Evolutionary conservation across 2,329 filamentous ascomycete genomes (phyloP), one percentile per base, ranked within the genome.

Genomic region (Thelonectria olida): DNA sequence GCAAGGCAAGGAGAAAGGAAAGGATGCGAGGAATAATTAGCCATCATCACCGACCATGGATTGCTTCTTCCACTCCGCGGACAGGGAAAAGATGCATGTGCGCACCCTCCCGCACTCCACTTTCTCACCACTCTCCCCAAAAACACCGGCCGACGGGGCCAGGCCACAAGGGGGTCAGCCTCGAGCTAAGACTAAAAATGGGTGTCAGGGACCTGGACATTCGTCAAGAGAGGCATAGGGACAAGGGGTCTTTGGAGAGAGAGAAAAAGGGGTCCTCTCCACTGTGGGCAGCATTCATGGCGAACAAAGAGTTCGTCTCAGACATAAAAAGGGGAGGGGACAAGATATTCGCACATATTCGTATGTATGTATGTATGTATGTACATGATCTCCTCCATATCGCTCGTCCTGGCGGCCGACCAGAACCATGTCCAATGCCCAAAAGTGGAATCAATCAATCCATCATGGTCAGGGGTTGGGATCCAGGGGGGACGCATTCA

Each of bases 41-140:
- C 34, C 15, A 41, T 9, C 25, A 15, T 28, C 49, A n/a, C n/a
- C n/a, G n/a, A n/a, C n/a, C 31, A 34, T 34, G 31, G 31, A 34
- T 34, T n/a, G n/a, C n/a, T n/a, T n/a, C n/a, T n/a, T n/a, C n/a
- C n/a, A n/a, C n/a, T 15, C 38, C 10, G 5, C n/a, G 13, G n/a
- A 41, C 38, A 20, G 17, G 38, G 22, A 19, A 22, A 44, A 39
- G n/a, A n/a, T n/a, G n/a, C n/a, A 38, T 31, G 27, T 49, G 56
- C 34, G 48, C 41, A 31, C 19, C 15, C n/a, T 7, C 50, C 49
- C 41, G 39, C 49, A 34, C 31, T 34, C 31, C 31, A 34, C 31
- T 34, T 41, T 48, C 38, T 31, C 51, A 54, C 45, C 57, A 55
- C 51, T 54, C 48, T 58, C 36, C 57, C 51, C 38, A 60, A 55